Conservation (phyloP, 2,329 filamentous ascomycete species). For the Claviceps sp. region DNA sequence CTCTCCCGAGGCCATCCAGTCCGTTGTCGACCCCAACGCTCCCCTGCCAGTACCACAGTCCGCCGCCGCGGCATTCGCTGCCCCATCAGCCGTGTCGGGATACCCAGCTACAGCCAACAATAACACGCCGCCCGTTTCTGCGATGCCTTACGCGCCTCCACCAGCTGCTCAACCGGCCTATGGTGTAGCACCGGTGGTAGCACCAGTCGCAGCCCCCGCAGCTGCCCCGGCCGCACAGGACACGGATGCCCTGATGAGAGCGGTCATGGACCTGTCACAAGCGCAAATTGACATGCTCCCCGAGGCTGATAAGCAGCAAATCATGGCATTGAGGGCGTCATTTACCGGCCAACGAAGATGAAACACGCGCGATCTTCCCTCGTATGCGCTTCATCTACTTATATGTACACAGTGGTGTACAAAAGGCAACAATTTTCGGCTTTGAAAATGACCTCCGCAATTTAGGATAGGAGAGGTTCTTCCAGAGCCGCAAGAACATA, state of each 20-base stretch:
- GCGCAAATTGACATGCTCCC: constrained; percentile 68
- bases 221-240: constrained; percentile 26
- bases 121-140: constrained; percentile 34
- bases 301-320: constrained; percentile 62
- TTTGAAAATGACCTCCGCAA: no score
- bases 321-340: constrained; percentile 61
- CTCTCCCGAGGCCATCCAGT: constrained; percentile 67
- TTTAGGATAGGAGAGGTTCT: no score
- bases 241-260: constrained; percentile 62
- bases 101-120: constrained; percentile 26
- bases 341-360: constrained; percentile 32
- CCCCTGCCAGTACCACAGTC: constrained; percentile 20
- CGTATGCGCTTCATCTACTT: neutral
- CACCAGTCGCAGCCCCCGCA: constrained; percentile 18
- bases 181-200: constrained; percentile 15
- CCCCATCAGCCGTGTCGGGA: constrained; percentile 18
- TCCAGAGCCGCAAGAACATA: no score
- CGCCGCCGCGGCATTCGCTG: constrained; percentile 20
- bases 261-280: constrained; percentile 69
- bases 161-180: constrained; percentile 22
- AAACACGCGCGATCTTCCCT: neutral
- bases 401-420: neutral
- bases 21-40: constrained; percentile 56
- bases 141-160: constrained; percentile 33
- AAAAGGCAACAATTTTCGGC: no score